Evolutionary conservation across 2,329 filamentous ascomycete species (phyloP).

Genomic region (Botrytis squamosa): DNA sequence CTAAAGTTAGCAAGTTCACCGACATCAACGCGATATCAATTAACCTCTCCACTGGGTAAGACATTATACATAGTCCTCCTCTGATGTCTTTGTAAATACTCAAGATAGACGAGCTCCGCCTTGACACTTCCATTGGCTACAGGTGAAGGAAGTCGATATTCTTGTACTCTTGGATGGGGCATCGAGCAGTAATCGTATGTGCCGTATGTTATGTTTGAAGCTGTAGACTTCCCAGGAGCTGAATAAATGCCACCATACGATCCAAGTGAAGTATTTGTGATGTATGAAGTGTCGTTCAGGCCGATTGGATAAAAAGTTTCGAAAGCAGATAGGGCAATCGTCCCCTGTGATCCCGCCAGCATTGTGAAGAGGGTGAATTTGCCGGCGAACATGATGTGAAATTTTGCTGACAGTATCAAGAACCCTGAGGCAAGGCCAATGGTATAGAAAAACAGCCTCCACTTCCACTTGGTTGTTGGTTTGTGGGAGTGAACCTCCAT

Average conservation of each 20-base stretch:
- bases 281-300: conserved; percentile 42
- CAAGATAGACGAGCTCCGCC: conserved; percentile 41
- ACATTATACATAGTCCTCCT: conserved; percentile 43
- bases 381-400: neutral
- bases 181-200: conserved; percentile 43
- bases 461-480: neutral
- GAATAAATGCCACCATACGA: conserved; percentile 42
- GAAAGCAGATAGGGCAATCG: conserved; percentile 20
- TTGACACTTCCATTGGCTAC: conserved; percentile 35
- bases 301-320: conserved; percentile 41
- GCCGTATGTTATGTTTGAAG: conserved; percentile 32
- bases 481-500: neutral
- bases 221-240: conserved; percentile 32
- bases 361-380: neutral
- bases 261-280: conserved; percentile 40
- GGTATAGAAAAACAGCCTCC: neutral
- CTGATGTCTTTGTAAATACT: conserved; percentile 44
- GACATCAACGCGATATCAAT: neutral
- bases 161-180: conserved; percentile 41
- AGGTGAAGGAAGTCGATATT: conserved; percentile 39
- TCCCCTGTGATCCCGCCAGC: neutral
- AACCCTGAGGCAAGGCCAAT: neutral
- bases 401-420: neutral
- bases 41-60: conserved; percentile 42
- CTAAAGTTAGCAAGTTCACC: neutral